These are phyloP conservation scores for Jacaranda copaia DNA, from an alignment of 257 asterid species.

Conservation along the genomic window DNA sequence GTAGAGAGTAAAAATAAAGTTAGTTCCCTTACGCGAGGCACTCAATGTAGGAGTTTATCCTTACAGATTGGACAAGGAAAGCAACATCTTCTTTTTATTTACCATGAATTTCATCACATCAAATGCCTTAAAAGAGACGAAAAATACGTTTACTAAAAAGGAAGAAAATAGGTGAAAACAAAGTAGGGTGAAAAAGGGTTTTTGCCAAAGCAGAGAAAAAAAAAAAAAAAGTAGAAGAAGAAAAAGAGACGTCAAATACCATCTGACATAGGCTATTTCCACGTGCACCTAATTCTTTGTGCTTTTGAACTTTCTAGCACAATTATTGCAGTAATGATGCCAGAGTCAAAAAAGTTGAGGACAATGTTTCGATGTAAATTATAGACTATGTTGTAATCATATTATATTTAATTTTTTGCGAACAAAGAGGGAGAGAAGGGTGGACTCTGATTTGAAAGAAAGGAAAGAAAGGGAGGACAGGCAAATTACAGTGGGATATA, in stretches of 20 bases:
- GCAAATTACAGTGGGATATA: conserved; percentile 38
- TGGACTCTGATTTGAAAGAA: conserved; percentile 36
- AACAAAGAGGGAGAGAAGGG: neutral
- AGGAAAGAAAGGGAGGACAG: conserved; percentile 27
- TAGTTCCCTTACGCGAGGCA: conserved; percentile 39
- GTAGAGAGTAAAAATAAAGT: neutral
- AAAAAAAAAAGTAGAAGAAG: neutral
- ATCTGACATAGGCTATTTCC: conserved; percentile 49
- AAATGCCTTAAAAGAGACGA: conserved; percentile 14
- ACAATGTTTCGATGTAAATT: conserved; percentile 20
- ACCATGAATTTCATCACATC: conserved; percentile 36
- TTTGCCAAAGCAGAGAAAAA: conserved; percentile 29
- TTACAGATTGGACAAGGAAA: conserved; percentile 23
- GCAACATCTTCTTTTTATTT: conserved; percentile 18
- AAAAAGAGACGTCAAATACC: conserved; percentile 37
- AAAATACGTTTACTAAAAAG: conserved; percentile 10
- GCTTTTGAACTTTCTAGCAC: conserved; percentile 50
- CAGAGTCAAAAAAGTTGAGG: conserved; percentile 48
- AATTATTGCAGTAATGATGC: conserved; percentile 67
- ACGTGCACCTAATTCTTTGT: conserved; percentile 51
- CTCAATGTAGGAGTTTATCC: conserved; percentile 14
- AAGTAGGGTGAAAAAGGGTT: conserved; percentile 40
- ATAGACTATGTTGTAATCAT: too few relatives aligned
- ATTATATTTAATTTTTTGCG: neutral
- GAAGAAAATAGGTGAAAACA: conserved; percentile 24